Base-by-base conservation (phyloP, 768 basidiomycete genomes). In the Cystoderma amianthinum region DNA sequence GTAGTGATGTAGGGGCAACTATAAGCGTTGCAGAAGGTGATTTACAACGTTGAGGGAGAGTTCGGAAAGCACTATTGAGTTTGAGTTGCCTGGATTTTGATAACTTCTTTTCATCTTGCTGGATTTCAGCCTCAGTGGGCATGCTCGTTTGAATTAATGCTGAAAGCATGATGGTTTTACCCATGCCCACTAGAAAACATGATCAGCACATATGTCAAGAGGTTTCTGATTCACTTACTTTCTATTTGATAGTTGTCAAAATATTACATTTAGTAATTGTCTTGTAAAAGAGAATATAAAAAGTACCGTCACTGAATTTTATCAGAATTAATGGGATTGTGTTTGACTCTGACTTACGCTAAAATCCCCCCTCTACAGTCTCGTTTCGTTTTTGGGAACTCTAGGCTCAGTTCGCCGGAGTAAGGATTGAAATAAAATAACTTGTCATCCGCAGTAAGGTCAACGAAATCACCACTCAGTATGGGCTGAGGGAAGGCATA, bases 91-190 rank as follows among this genome's bases (percentile, higher is more conserved):
- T 75, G 4, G 60, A 60, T 44, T 73, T 81, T 36, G 55, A 50
- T 17, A 54, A 54, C 17, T 46, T 42, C 3, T 56, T 48, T 12
- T 54, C 43, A 10, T 60, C 54, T 1, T 55, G 51, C n/a, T 58
- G 50, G 9, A 63, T 48, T 15, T 63, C 58, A 15, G 63, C 53
- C 16, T 78, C 69, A 3, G 68, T 60, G 4, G 65, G 73, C 35
- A 71, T 75, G 48, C 84, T 89, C 9, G 78, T 81, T 47, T 94
- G 92, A 18, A 96, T 85, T 39, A 96, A 75, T 7, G 90, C 81
- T 2, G 92, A 88, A 23, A 96, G 60, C 88, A 93, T 93, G 48
- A 93, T 92, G 1, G 90, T 91, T 64, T 94, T 94, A 5, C 91
- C 91, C 79, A 94, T 85, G n/a, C 90, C 90, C 90, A 93, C 88